A percentile compares a stretch with the other conserved stretches of the same genome.
These are phyloP conservation scores for Fusarium tupiense DNA, from an alignment of 2,329 filamentous ascomycete species.

Conservation along the genomic window DNA sequence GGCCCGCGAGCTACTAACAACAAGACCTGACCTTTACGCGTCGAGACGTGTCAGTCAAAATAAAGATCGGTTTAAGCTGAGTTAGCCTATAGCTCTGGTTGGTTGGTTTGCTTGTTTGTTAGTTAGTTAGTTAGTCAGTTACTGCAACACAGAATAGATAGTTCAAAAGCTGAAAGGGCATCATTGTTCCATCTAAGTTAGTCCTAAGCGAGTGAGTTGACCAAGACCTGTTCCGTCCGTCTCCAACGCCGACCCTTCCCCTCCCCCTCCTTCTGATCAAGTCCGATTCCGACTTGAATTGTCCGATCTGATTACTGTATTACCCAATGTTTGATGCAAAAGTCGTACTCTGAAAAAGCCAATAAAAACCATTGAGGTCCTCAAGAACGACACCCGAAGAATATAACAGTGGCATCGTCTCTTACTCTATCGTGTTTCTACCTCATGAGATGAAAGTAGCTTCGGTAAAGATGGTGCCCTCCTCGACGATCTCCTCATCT, in stretches of 20 bases:
- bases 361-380: not conserved
- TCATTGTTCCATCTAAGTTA: constrained; percentile 39
- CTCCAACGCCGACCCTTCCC: constrained; percentile 44
- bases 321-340: constrained; percentile 42
- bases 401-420: not conserved
- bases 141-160: not conserved
- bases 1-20: constrained; percentile 16
- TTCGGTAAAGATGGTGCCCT: constrained; percentile 84
- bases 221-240: constrained; percentile 38
- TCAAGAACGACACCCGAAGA: not conserved
- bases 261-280: constrained; percentile 19
- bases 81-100: not conserved
- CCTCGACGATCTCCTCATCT: constrained; percentile 79
- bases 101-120: not conserved
- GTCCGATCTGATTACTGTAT: constrained; percentile 38
- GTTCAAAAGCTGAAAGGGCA: constrained; percentile 30
- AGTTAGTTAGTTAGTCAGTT: not conserved
- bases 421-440: constrained; percentile 24
- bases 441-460: constrained; percentile 91
- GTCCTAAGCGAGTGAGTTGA: constrained; percentile 42
- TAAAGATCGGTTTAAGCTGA: not conserved
- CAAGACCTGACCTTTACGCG: constrained; percentile 12
- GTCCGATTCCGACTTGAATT: not conserved
- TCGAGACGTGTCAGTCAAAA: constrained; percentile 20
- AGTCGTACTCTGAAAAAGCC: constrained; percentile 33